Conservation (phyloP, 345 rosid species). For the Hibiscus syriacus region DNA sequence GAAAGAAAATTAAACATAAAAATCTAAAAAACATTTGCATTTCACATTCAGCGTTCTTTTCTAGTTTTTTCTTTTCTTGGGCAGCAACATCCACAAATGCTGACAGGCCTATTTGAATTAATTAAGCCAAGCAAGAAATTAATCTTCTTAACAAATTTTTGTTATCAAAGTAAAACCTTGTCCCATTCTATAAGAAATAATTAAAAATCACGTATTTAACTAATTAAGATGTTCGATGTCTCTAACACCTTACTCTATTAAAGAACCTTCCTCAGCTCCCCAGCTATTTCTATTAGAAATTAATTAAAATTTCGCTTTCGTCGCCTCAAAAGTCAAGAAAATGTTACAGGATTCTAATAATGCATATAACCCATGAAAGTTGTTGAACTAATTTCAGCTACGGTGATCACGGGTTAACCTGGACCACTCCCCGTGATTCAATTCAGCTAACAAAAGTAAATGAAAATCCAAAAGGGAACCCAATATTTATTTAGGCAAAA, state of each 20-base stretch:
- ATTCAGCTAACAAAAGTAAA: neutral
- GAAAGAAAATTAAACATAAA: neutral
- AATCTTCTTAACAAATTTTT: too few relatives aligned
- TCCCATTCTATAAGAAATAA: too few relatives aligned
- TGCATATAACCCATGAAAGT: conserved; percentile 3
- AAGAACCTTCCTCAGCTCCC: conserved; percentile 9
- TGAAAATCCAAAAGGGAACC: too few relatives aligned
- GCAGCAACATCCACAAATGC: too few relatives aligned
- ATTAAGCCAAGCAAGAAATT: too few relatives aligned
- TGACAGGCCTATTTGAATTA: too few relatives aligned
- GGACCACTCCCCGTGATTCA: neutral
- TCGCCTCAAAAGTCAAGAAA: conserved; percentile 10
- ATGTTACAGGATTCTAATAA: neutral
- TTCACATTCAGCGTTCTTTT: too few relatives aligned
- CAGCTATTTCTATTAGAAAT: neutral
- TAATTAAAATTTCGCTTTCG: neutral
- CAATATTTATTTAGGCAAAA: too few relatives aligned
- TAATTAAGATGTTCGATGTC: neutral
- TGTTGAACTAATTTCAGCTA: conserved; percentile 15
- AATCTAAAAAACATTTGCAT: neutral
- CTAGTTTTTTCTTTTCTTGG: too few relatives aligned
- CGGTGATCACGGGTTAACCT: conserved; percentile 12
- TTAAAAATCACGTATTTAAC: too few relatives aligned
- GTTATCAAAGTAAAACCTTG: too few relatives aligned
- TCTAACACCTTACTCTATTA: neutral